phyloP scores from a whole-genome alignment of 2,329 filamentous ascomycete genomes.

The Corinectria fuckeliana region DNA sequence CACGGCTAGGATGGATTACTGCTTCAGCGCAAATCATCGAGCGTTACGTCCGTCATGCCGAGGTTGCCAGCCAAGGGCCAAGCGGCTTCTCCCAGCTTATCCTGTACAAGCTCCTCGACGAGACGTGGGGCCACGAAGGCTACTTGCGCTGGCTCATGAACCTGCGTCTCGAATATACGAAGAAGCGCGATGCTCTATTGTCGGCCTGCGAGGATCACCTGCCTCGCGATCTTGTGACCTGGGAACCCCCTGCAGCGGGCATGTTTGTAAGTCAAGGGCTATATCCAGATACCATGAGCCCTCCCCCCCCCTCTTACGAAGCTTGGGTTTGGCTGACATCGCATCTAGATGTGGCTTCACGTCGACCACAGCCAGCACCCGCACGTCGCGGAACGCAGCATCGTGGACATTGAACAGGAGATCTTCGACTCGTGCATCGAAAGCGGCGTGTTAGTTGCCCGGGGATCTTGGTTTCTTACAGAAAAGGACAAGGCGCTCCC shows the following conservation, averaged over 20 bases:
- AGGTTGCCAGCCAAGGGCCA: slow-evolving; percentile 85
- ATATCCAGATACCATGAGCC: background rate
- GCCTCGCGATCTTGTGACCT: slow-evolving; percentile 76
- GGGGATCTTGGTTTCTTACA: slow-evolving; percentile 91
- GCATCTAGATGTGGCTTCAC: slow-evolving; percentile 72
- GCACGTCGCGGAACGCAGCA: slow-evolving; percentile 55
- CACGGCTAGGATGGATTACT: slow-evolving; percentile 87
- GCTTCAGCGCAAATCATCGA: slow-evolving; percentile 85
- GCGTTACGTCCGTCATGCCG: slow-evolving; percentile 80
- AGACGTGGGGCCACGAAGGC: slow-evolving; percentile 90
- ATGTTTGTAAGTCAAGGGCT: slow-evolving; percentile 82
- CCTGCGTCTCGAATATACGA: slow-evolving; percentile 81
- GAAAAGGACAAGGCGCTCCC: slow-evolving; percentile 65
- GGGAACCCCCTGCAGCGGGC: slow-evolving; percentile 81
- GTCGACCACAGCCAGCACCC: slow-evolving; percentile 74
- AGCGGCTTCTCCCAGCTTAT: slow-evolving; percentile 84
- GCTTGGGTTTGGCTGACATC: background rate
- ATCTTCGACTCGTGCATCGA: slow-evolving; percentile 82
- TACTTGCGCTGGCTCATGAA: slow-evolving; percentile 91
- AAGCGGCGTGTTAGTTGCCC: slow-evolving; percentile 78
- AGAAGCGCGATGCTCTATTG: slow-evolving; percentile 77
- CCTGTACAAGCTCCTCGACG: slow-evolving; percentile 88
- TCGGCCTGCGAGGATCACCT: slow-evolving; percentile 80
- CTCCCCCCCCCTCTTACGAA: background rate
- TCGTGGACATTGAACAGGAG: slow-evolving; percentile 79